A percentile compares a stretch with the other conserved stretches of the same genome.
Evolutionary conservation across 805 yeast genomes (phyloP).

Genomic region (Monosporozyma siamensis): DNA sequence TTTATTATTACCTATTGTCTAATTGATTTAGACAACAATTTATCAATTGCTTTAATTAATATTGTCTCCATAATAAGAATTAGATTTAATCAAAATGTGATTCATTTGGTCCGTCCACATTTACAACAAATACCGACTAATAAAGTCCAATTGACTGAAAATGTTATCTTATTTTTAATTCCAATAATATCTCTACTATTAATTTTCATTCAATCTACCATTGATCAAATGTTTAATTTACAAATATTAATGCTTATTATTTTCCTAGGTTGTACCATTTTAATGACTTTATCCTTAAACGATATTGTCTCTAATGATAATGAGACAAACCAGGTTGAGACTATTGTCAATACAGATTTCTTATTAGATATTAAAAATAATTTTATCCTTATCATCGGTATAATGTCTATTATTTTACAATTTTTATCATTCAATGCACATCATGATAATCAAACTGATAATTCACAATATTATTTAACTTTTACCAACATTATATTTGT

Average conservation of each 20-base stretch:
- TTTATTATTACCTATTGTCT: neutral
- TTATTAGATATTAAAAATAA: slow-evolving; percentile 12
- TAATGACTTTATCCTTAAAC: slow-evolving; percentile 21
- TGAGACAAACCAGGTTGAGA: neutral
- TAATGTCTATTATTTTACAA: slow-evolving; percentile 29
- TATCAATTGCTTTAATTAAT: neutral
- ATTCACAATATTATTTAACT: slow-evolving; percentile 6
- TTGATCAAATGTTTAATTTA: slow-evolving; percentile 4
- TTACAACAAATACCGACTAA: no score
- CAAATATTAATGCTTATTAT: slow-evolving; percentile 27
- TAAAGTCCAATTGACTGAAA: slow-evolving; percentile 3
- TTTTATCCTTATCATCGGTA: slow-evolving; percentile 21
- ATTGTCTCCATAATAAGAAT: neutral
- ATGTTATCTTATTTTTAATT: slow-evolving; percentile 1
- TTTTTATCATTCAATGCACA: slow-evolving; percentile 27
- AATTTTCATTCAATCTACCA: neutral
- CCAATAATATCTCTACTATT: neutral
- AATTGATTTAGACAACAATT: neutral
- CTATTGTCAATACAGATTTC: neutral
- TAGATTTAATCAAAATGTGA: neutral
- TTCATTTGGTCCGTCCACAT: neutral
- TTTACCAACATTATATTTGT: slow-evolving; percentile 13
- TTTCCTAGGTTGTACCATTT: slow-evolving; percentile 22
- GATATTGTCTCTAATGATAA: slow-evolving; percentile 13
- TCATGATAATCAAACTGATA: neutral